Evolutionary conservation across 805 yeast species (phyloP).

Genomic region (Candida rishiriensis): DNA sequence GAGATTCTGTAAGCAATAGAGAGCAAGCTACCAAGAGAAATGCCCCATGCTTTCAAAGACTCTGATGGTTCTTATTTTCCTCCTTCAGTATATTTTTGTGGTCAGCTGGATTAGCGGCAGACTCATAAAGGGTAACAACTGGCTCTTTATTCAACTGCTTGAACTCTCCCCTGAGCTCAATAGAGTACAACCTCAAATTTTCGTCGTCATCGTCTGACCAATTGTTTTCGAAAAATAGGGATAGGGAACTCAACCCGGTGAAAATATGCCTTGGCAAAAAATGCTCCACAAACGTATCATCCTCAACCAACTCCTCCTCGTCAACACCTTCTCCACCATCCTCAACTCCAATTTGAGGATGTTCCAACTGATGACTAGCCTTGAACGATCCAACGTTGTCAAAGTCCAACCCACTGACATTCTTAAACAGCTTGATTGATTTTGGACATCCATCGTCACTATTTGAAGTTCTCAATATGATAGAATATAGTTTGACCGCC

Average conservation of each 20-base stretch:
- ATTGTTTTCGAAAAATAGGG: slow-evolving; percentile 64
- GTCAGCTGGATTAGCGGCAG: slow-evolving; percentile 90
- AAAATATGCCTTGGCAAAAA: slow-evolving; percentile 70
- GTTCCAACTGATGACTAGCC: slow-evolving; percentile 50
- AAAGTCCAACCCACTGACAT: slow-evolving; percentile 67
- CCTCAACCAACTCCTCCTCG: slow-evolving; percentile 33
- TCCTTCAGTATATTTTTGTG: slow-evolving; percentile 45
- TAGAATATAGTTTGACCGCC: slow-evolving; percentile 65
- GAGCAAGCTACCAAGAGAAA: neutral
- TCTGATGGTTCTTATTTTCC: slow-evolving; percentile 18
- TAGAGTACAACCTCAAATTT: slow-evolving; percentile 52
- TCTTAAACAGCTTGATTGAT: slow-evolving; percentile 66
- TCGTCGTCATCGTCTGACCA: slow-evolving; percentile 62
- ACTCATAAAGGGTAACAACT: slow-evolving; percentile 73
- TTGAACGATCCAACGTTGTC: slow-evolving; percentile 47
- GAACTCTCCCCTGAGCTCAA: slow-evolving; percentile 77
- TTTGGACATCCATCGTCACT: slow-evolving; percentile 60
- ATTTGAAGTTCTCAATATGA: slow-evolving; percentile 64
- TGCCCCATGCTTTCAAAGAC: slow-evolving; percentile 1
- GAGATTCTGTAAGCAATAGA: neutral
- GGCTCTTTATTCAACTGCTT: slow-evolving; percentile 60
- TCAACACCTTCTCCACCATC: slow-evolving; percentile 23
- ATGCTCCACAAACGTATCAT: slow-evolving; percentile 69
- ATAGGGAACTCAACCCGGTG: slow-evolving; percentile 62
- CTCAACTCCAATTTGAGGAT: slow-evolving; percentile 59